These are phyloP conservation scores for Adansonia gregorii DNA, from an alignment of 441 rosid genomes.

Conservation along the genomic window DNA sequence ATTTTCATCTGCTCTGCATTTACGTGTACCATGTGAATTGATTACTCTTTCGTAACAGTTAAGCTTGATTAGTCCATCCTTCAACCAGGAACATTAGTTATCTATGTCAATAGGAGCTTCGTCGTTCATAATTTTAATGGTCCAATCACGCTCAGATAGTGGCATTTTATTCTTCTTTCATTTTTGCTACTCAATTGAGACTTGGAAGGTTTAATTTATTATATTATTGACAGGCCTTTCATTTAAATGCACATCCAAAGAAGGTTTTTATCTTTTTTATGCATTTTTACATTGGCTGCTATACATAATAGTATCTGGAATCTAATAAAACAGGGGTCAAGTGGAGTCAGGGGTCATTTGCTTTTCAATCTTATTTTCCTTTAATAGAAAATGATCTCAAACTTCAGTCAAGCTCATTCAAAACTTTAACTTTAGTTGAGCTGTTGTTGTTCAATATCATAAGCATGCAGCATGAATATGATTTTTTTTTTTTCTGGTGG, in stretches of 20 bases:
- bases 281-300: not conserved
- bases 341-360: not conserved
- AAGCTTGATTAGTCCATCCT: constrained; percentile 17
- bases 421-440: not conserved
- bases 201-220: not conserved
- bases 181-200: not conserved
- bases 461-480: not conserved
- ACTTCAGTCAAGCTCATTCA: not conserved
- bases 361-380: not conserved
- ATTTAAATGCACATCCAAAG: not conserved
- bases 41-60: not conserved
- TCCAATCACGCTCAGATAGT: not conserved
- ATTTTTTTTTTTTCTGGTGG: not conserved
- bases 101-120: not conserved
- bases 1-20: not conserved
- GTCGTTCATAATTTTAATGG: constrained; percentile 7
- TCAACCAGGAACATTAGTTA: not conserved
- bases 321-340: not conserved
- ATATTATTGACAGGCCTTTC: not conserved
- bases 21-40: not conserved
- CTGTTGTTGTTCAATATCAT: not conserved
- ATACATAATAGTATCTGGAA: not conserved
- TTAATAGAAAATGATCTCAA: not conserved
- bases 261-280: not conserved
- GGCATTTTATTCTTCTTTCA: not conserved